Conservation (phyloP, 805 yeast species). For the Vanderwaltozyma verrucispora region DNA sequence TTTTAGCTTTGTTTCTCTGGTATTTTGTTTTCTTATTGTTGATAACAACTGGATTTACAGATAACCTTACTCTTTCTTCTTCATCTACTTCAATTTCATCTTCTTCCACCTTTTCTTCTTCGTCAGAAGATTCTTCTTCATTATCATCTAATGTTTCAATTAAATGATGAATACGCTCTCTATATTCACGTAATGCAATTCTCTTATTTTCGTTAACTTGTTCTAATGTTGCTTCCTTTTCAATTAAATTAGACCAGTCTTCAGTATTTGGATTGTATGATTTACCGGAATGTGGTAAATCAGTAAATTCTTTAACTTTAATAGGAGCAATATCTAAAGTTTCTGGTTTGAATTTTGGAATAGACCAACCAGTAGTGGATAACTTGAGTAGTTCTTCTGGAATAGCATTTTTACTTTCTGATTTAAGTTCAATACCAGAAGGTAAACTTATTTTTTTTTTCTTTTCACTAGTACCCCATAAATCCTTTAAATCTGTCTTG, state of each 20-base stretch:
- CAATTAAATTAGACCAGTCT: conserved; percentile 68
- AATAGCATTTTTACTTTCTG: conserved; percentile 14
- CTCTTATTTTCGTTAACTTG: conserved; percentile 57
- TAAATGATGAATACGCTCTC: conserved; percentile 51
- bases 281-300: conserved; percentile 71
- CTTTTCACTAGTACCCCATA: conserved; percentile 48
- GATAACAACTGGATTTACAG: conserved; percentile 61
- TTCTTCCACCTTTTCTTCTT: conserved; percentile 31
- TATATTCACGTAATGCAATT: conserved; percentile 49
- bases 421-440: conserved; percentile 22
- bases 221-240: conserved; percentile 56
- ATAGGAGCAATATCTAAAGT: conserved; percentile 46
- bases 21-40: conserved; percentile 65
- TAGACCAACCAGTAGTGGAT: conserved; percentile 39
- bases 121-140: conserved; percentile 37
- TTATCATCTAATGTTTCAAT: conserved; percentile 53
- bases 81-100: conserved; percentile 25
- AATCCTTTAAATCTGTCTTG: conserved; percentile 43
- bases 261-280: conserved; percentile 82
- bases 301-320: conserved; percentile 39
- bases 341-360: conserved; percentile 43
- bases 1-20: conserved; percentile 62
- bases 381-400: conserved; percentile 33
- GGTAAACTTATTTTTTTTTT: conserved; percentile 12
- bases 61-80: conserved; percentile 36